phyloP scores from a whole-genome alignment of 345 rosid species.

The Aethionema arabicum region DNA sequence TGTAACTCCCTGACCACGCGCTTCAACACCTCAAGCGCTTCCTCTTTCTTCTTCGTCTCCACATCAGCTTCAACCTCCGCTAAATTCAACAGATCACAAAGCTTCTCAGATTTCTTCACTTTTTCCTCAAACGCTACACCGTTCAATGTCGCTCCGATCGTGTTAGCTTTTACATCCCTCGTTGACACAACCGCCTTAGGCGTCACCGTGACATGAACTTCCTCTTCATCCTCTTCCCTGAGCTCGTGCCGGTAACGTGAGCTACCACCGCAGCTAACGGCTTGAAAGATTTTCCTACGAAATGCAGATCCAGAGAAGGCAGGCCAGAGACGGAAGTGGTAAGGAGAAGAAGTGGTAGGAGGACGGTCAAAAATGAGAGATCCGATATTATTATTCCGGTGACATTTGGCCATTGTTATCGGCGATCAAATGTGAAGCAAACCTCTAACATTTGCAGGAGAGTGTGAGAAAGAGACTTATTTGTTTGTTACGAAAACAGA shows the following conservation, averaged over 20 bases:
- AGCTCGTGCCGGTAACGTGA: slow-evolving; percentile 52
- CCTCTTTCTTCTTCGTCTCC: slow-evolving; percentile 70
- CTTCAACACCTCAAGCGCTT: slow-evolving; percentile 64
- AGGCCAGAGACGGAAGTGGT: slow-evolving; percentile 59
- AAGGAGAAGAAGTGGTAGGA: slow-evolving; percentile 39
- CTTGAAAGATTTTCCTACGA: slow-evolving; percentile 64
- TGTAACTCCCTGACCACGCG: slow-evolving; percentile 67
- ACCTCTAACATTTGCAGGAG: slow-evolving; percentile 20
- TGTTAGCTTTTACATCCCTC: slow-evolving; percentile 29
- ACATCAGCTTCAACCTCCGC: slow-evolving; percentile 68
- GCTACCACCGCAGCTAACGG: slow-evolving; percentile 80
- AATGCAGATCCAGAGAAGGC: slow-evolving; percentile 63
- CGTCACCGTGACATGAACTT: slow-evolving; percentile 32
- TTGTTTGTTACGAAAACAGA: slow-evolving; percentile 30
- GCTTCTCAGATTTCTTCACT: slow-evolving; percentile 66
- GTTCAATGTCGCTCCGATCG: slow-evolving; percentile 36
- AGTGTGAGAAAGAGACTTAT: slow-evolving; percentile 9
- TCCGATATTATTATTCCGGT: slow-evolving; percentile 64
- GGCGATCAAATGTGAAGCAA: slow-evolving; percentile 22
- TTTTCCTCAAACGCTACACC: slow-evolving; percentile 29
- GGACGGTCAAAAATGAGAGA: slow-evolving; percentile 60
- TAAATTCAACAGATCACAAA: slow-evolving; percentile 69
- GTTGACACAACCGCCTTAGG: slow-evolving; percentile 34
- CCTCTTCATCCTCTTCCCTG: slow-evolving; percentile 36
- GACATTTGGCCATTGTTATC: slow-evolving; percentile 68